A percentile compares a stretch with the other conserved stretches of the same genome.
Evolutionary conservation across 305 asterid species (phyloP).

Genomic region (Rubia occidens): DNA sequence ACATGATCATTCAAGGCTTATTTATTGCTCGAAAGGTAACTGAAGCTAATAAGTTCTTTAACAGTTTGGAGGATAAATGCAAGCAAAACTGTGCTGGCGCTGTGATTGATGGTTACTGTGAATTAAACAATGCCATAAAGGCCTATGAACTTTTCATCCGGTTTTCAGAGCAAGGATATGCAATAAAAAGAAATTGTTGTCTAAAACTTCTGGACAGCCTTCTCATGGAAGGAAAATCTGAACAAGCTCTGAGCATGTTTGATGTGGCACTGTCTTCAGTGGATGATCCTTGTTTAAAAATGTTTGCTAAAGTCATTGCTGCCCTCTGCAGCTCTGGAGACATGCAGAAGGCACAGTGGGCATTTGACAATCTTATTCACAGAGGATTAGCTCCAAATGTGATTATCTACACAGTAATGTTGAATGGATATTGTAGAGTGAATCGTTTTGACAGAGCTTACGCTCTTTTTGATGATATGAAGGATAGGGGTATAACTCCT

Average conservation of each 20-base stretch:
- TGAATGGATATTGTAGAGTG: constrained; percentile 62
- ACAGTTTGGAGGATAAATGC: constrained; percentile 33
- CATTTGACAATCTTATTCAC: constrained; percentile 36
- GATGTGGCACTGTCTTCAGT: constrained; percentile 29
- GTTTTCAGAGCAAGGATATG: constrained; percentile 29
- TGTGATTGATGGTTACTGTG: constrained; percentile 62
- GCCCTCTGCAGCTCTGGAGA: constrained; percentile 58
- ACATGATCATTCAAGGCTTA: constrained; percentile 58
- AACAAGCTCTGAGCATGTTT: background rate
- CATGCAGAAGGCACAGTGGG: constrained; percentile 51
- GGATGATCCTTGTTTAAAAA: constrained; percentile 39
- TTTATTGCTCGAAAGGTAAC: constrained; percentile 39
- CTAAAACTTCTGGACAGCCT: constrained; percentile 53
- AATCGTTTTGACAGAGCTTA: constrained; percentile 39
- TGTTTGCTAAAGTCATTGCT: constrained; percentile 39
- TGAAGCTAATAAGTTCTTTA: constrained; percentile 55
- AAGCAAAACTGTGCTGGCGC: constrained; percentile 45
- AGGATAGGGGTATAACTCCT: constrained; percentile 51
- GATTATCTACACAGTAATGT: constrained; percentile 48
- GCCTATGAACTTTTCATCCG: constrained; percentile 41
- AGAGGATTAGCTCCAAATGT: constrained; percentile 52
- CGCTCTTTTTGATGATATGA: constrained; percentile 54
- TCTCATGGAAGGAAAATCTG: constrained; percentile 36
- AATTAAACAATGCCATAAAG: constrained; percentile 25
- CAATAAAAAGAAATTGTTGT: constrained; percentile 31